Evolutionary conservation across 352 stramenopile species (phyloP).

Genomic region (Globisporangium takayamanum): DNA sequence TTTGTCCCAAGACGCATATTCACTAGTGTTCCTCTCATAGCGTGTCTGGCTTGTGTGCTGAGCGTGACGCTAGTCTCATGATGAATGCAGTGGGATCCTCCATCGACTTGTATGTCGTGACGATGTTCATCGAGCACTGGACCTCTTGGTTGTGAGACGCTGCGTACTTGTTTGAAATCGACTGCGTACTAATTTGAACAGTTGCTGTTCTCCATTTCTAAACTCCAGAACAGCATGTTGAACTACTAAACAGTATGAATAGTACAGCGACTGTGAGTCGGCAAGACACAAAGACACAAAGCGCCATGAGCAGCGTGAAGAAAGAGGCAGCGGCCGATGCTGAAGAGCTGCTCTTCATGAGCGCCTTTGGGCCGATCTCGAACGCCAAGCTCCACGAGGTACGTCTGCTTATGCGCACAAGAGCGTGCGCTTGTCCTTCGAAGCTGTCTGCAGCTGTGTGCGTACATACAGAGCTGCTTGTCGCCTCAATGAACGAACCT

Average conservation of each 20-base stretch:
- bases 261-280: neutral
- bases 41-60: neutral
- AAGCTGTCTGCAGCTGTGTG: neutral
- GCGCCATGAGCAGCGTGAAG: constrained; percentile 22
- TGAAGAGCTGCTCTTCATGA: constrained; percentile 29
- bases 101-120: too few species aligned
- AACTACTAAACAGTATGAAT: neutral
- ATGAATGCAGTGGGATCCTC: too few species aligned
- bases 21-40: neutral
- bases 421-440: neutral
- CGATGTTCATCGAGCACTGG: too few species aligned
- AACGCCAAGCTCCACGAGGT: constrained; percentile 71
- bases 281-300: neutral
- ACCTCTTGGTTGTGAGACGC: too few species aligned
- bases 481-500: neutral
- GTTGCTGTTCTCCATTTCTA: too few species aligned
- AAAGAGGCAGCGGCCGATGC: constrained; percentile 21
- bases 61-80: neutral
- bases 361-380: constrained; percentile 39
- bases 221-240: too few species aligned
- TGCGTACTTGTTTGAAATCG: too few species aligned
- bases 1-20: constrained; percentile 29
- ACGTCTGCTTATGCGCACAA: neutral
- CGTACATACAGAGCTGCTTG: neutral
- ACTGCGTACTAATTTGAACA: too few species aligned